Base-by-base conservation (phyloP, 495 filamentous ascomycete genomes). In the Tuber calosporum region DNA sequence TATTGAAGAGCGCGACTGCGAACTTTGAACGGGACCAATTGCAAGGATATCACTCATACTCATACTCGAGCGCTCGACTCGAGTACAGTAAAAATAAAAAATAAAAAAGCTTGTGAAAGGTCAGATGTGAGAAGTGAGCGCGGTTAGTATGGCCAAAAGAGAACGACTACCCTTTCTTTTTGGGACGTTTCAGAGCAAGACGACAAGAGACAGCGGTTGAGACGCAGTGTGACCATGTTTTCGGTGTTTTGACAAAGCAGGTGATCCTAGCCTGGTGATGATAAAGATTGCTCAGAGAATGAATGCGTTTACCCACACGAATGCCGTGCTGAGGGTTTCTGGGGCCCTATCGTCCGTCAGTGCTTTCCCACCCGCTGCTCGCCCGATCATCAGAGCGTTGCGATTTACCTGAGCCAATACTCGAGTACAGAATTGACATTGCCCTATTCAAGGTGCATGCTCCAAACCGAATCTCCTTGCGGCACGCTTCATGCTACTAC, bases 91-190 rank as follows among this genome's bases (percentile, higher is more conserved):
- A 53, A 68, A 72, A 71, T 39, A 36, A n/a, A n/a, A n/a, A n/a
- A n/a, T n/a, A n/a, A n/a, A n/a, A n/a, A n/a, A n/a, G n/a, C n/a
- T 40, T 53, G 26, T 62, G 74, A 67, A 58, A 70, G 71, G 69
- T 73, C 66, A 68, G 71, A 75, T 75, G 74, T 73, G 71, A 75
- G 69, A 75, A 66, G 71, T 74, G 72, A 76, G 72, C 66, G 74
- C 74, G 74, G 71, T 62, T 76, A 75, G 69, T n/a, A 73, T 74
- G 3, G 17, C 53, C n/a, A 17, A 62, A 58, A 62, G 53, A 30
- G 53, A 22, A 26, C 26, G 2, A 13, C 72, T 69, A 30, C 67
- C 67, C 67, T 69, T 45, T 68, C 71, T 58, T 69, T 67, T 38
- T 62, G 68, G 26, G 13, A 17, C 68, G 40, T 74, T 70, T 76